phyloP scores from a whole-genome alignment of 1,139 yeast species.

The Protomyces lactucae-debilis region DNA sequence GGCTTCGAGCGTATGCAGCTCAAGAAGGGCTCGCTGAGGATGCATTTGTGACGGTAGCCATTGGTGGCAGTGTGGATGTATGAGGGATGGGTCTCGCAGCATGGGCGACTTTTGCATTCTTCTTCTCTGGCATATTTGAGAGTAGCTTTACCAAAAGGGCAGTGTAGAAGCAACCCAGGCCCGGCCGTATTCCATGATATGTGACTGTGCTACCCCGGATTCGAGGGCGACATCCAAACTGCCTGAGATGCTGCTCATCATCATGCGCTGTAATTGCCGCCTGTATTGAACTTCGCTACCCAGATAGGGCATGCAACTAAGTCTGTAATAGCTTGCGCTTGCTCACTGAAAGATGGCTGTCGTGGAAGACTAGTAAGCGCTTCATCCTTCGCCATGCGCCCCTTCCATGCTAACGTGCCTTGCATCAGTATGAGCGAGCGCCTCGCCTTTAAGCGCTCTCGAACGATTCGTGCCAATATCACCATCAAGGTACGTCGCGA shows the following conservation, averaged over 20 bases:
- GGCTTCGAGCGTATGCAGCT: constrained; percentile 1
- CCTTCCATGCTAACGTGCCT: no score
- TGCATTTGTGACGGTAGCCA: constrained; percentile 18
- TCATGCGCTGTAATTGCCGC: no score
- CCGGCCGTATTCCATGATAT: no score
- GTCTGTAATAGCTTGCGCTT: no score
- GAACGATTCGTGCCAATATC: not conserved
- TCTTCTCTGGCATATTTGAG: no score
- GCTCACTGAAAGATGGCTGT: not conserved
- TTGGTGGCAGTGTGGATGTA: constrained; percentile 21
- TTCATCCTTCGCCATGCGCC: not conserved
- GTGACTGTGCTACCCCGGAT: no score
- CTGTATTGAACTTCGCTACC: no score
- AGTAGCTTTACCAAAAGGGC: no score
- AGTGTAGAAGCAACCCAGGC: no score
- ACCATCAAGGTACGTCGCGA: not conserved
- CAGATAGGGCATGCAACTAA: no score
- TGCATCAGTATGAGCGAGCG: not conserved
- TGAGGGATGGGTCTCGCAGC: not conserved
- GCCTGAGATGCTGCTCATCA: no score
- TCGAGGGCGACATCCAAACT: no score
- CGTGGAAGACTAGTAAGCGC: not conserved
- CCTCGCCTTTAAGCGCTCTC: not conserved
- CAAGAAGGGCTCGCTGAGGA: not conserved
- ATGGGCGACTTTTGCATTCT: not conserved